Evolutionary conservation across 345 rosid genomes (phyloP).

Genomic region (Euphorbia tirucalli): DNA sequence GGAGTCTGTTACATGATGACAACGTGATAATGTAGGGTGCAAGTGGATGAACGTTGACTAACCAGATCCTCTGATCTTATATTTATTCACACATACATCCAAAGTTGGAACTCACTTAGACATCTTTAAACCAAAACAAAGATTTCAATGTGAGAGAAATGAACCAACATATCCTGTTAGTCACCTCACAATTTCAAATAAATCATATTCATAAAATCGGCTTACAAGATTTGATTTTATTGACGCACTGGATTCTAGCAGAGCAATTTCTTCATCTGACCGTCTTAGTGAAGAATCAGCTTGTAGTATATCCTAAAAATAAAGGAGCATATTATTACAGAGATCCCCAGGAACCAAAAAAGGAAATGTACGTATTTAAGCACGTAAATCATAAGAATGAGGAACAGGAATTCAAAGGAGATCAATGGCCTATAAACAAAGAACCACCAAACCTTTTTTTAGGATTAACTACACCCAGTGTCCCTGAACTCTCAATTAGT

Average conservation of each 20-base stretch:
- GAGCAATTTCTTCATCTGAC: slow-evolving; percentile 65
- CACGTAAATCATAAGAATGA: not conserved
- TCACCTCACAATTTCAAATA: not conserved
- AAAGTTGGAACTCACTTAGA: not conserved
- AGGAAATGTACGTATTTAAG: slow-evolving; percentile 1
- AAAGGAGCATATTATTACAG: slow-evolving; percentile 14
- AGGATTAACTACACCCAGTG: too few species aligned
- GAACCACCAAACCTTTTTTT: not conserved
- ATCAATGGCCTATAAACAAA: not conserved
- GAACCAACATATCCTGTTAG: not conserved
- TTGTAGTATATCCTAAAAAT: slow-evolving; percentile 58
- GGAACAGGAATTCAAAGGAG: not conserved
- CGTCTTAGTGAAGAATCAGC: slow-evolving; percentile 65
- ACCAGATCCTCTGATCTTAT: not conserved
- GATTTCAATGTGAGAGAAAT: not conserved
- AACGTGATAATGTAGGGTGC: not conserved
- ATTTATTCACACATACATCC: not conserved
- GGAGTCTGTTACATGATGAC: not conserved
- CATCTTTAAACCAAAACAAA: not conserved
- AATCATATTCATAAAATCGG: slow-evolving; percentile 11
- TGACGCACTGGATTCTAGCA: slow-evolving; percentile 61
- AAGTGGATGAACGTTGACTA: not conserved
- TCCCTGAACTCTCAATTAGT: too few species aligned
- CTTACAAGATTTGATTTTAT: slow-evolving; percentile 80
- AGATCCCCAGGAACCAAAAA: not conserved